phyloP scores from a whole-genome alignment of 2,329 filamentous ascomycete species.

The Talaromyces sp. region DNA sequence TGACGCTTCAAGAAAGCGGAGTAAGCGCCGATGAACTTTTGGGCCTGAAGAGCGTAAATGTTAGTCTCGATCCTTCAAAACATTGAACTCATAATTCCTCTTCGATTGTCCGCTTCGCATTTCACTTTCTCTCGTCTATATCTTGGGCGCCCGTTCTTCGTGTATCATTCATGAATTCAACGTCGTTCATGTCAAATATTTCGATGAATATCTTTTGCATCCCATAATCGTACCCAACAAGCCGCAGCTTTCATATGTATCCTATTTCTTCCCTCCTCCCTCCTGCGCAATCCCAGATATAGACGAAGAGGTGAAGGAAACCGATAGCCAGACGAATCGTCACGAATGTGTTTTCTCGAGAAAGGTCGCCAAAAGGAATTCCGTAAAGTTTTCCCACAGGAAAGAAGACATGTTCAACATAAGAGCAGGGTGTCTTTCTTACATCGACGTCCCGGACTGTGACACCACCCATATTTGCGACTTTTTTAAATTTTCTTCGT shows the following conservation, averaged over 20 bases:
- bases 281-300: conserved; percentile 1
- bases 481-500: conserved; percentile 23
- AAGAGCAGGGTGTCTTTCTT: conserved; percentile 31
- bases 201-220: not conserved
- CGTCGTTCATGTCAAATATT: not conserved
- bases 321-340: not conserved
- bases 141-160: conserved; percentile 17
- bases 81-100: not conserved
- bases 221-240: not conserved
- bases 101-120: not conserved
- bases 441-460: conserved; percentile 63
- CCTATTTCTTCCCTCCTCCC: not conserved
- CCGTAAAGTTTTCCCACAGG: conserved; percentile 9
- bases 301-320: not conserved
- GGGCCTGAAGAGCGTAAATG: conserved; percentile 44
- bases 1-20: conserved; percentile 67
- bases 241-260: no score
- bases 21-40: conserved; percentile 65
- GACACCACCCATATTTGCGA: conserved; percentile 62
- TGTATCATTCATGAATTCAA: not conserved
- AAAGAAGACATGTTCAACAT: conserved; percentile 18
- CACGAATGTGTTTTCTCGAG: not conserved
- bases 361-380: not conserved
- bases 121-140: conserved; percentile 3
- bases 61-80: conserved; percentile 13